Evolutionary conservation across 352 stramenopile species (phyloP).

Genomic region (Globisporangium apiculatum): DNA sequence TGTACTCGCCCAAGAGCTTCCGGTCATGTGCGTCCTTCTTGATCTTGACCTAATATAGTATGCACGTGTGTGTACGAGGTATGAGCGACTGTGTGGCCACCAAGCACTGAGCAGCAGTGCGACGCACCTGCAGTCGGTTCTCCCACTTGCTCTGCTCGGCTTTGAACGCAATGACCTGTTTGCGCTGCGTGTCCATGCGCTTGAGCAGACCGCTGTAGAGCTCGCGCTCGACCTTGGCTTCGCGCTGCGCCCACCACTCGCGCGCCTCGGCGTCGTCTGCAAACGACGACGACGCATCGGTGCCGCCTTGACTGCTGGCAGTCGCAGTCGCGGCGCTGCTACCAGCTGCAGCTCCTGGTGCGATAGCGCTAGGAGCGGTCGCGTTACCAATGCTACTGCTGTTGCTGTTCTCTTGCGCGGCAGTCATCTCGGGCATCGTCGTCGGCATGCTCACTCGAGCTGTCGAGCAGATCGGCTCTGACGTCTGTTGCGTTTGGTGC

Average conservation of each 20-base stretch:
- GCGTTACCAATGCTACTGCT: neutral
- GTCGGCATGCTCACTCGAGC: neutral
- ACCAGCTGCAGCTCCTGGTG: neutral
- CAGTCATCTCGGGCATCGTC: conserved; percentile 10
- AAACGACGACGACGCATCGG: neutral
- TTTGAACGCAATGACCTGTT: conserved; percentile 73
- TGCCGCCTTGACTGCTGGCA: neutral
- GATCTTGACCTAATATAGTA: conserved; percentile 2
- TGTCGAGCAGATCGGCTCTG: neutral
- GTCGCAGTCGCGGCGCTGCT: neutral
- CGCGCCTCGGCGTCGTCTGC: conserved; percentile 37
- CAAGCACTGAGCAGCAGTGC: neutral
- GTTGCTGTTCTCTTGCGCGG: conserved; percentile 1
- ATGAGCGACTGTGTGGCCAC: too few relatives aligned
- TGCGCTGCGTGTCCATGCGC: conserved; percentile 62
- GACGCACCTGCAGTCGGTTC: conserved; percentile 56
- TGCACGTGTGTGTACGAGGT: neutral
- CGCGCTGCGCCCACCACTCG: conserved; percentile 52
- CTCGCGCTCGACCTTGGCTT: conserved; percentile 46
- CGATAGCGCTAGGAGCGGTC: neutral
- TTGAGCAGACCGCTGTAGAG: conserved; percentile 43
- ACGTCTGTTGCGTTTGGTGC: too few relatives aligned
- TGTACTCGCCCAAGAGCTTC: conserved; percentile 76
- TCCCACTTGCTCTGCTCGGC: conserved; percentile 80
- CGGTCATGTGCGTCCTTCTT: conserved; percentile 70